Percentiles rank a stretch among this genome's conserved stretches.
These are phyloP conservation scores for Chaetomium sp. DNA, from an alignment of 2,329 filamentous ascomycete genomes.

Conservation along the genomic window DNA sequence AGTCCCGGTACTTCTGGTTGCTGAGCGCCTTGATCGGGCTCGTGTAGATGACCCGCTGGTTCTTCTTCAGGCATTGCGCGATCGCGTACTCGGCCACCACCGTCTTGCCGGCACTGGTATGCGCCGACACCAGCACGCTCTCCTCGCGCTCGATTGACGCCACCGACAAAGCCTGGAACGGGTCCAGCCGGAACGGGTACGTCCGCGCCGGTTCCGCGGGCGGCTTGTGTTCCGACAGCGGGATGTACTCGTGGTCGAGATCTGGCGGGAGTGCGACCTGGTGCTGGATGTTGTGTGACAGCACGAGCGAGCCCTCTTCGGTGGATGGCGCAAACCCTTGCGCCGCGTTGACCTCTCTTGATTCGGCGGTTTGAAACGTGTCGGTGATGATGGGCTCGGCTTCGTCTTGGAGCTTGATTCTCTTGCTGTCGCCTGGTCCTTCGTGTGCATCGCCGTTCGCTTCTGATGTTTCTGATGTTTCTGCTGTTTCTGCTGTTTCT, in stretches of 20 bases:
- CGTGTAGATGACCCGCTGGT: constrained; percentile 97
- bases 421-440: constrained; percentile 49
- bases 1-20: constrained; percentile 98
- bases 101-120: constrained; percentile 96
- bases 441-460: constrained; percentile 17
- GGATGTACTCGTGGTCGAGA: constrained; percentile 88
- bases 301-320: constrained; percentile 64
- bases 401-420: constrained; percentile 56
- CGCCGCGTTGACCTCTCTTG: constrained; percentile 78
- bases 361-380: constrained; percentile 90
- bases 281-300: constrained; percentile 97
- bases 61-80: constrained; percentile 92
- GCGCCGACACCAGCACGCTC: constrained; percentile 92
- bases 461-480: constrained; percentile 25
- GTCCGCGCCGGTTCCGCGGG: constrained; percentile 76
- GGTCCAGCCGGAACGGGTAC: constrained; percentile 89
- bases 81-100: constrained; percentile 98
- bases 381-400: constrained; percentile 82
- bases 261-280: constrained; percentile 92
- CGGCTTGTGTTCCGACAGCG: constrained; percentile 91
- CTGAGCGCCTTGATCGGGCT: constrained; percentile 98
- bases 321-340: constrained; percentile 57
- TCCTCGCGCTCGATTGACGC: constrained; percentile 93
- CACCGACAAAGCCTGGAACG: constrained; percentile 92
- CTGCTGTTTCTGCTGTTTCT: constrained; percentile 17